Conservation (phyloP, 352 stramenopile genomes). For the Achlya hypogyna region DNA sequence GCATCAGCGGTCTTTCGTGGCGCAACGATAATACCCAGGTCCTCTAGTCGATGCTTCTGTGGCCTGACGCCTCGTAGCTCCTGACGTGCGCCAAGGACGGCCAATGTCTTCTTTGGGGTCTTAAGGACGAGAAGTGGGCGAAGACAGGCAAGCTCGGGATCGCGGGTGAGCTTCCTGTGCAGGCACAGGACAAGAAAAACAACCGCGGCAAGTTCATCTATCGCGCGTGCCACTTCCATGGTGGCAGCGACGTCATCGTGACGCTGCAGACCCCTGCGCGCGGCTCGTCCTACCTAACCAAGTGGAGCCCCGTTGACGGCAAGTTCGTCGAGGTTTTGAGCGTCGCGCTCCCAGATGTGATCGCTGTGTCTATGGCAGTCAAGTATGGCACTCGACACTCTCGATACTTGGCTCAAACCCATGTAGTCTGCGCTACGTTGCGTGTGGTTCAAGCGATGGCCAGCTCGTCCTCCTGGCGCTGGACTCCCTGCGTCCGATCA, state of each 20-base stretch:
- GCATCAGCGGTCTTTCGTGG: constrained; percentile 7
- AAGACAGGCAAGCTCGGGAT: background rate
- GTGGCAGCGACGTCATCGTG: background rate
- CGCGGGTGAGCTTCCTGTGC: background rate
- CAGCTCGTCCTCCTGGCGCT: background rate
- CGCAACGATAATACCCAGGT: background rate
- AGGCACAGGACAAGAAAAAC: background rate
- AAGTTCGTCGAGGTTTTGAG: background rate
- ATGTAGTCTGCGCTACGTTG: background rate
- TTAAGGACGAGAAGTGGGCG: background rate
- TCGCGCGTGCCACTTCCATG: background rate
- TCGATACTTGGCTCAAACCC: background rate
- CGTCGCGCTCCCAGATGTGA: background rate
- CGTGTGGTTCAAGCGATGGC: background rate
- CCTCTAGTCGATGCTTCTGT: background rate
- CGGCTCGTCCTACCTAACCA: constrained; percentile 1
- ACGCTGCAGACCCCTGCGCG: constrained; percentile 6
- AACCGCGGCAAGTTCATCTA: constrained; percentile 10
- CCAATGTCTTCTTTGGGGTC: background rate
- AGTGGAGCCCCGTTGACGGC: background rate
- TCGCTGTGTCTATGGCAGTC: background rate
- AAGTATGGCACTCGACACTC: background rate
- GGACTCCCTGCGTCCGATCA: background rate
- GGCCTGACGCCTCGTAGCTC: too few species aligned
- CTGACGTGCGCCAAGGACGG: constrained; percentile 7